Percentiles rank a stretch among this genome's conserved stretches.
Evolutionary conservation across 108 stramenopile species (phyloP).

Genomic region (Nitzschia sp.): DNA sequence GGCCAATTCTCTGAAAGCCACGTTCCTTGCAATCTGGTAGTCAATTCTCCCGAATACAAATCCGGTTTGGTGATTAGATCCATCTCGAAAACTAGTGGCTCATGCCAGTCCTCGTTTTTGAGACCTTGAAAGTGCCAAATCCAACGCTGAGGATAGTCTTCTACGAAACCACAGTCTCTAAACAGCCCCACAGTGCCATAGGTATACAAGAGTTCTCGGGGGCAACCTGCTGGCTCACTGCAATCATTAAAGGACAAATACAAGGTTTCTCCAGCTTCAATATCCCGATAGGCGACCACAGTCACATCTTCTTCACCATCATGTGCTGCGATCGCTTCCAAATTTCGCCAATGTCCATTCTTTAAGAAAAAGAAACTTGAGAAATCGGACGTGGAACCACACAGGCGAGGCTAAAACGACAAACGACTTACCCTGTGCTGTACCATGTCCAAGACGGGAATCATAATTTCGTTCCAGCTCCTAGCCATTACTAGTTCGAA

Average conservation of each 20-base stretch:
- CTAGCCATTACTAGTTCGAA: slow-evolving; percentile 51
- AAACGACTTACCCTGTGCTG: slow-evolving; percentile 47
- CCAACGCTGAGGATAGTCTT: slow-evolving; percentile 68
- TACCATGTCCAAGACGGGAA: slow-evolving; percentile 71
- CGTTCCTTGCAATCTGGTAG: neutral
- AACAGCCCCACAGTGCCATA: slow-evolving; percentile 60
- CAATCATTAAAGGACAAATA: slow-evolving; percentile 57
- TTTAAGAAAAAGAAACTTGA: too few relatives aligned
- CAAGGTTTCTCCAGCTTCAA: slow-evolving; percentile 62
- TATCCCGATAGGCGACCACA: slow-evolving; percentile 39
- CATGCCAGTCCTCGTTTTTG: neutral
- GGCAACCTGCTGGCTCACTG: slow-evolving; percentile 45
- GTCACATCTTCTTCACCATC: slow-evolving; percentile 35
- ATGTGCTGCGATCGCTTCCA: neutral
- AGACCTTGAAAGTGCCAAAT: too few relatives aligned
- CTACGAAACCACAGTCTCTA: slow-evolving; percentile 67
- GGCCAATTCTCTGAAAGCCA: neutral
- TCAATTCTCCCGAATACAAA: neutral
- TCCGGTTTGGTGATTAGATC: neutral
- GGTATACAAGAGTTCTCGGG: slow-evolving; percentile 16
- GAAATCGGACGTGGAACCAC: too few relatives aligned
- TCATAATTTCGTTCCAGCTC: slow-evolving; percentile 62
- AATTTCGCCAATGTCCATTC: slow-evolving; percentile 44
- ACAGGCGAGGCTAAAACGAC: too few relatives aligned
- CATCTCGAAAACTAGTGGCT: neutral